Conservation (phyloP, 345 rosid genomes). For the Diplotaxis tenuifolia region DNA sequence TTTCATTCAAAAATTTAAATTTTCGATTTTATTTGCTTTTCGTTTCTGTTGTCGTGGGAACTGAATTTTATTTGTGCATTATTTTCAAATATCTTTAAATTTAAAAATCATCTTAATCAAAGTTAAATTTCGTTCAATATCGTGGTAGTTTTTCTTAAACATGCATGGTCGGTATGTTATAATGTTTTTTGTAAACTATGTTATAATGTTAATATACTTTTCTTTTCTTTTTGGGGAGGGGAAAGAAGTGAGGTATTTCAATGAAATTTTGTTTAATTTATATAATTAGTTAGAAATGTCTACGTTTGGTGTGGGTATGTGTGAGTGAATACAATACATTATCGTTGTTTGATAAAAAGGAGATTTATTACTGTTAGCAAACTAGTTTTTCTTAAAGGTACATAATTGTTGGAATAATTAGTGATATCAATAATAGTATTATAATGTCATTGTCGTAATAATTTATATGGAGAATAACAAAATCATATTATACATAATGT, state of each 20-base stretch:
- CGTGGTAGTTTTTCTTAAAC: background rate
- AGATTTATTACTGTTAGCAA: conserved; percentile 24
- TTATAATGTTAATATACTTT: background rate
- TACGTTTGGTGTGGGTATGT: background rate
- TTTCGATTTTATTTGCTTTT: background rate
- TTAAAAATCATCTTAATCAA: background rate
- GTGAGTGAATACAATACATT: background rate
- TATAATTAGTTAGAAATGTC: background rate
- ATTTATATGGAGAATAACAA: conserved; percentile 29
- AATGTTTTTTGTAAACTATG: too few relatives aligned
- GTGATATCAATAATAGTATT: conserved; percentile 24
- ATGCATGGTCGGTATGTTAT: background rate
- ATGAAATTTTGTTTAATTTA: background rate
- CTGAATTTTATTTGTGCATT: background rate
- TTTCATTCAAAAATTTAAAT: background rate
- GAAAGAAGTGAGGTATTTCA: background rate
- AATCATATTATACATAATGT: conserved; percentile 20
- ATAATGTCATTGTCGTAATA: conserved; percentile 31
- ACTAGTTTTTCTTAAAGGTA: too few relatives aligned
- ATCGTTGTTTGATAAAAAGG: background rate
- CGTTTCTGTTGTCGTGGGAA: background rate
- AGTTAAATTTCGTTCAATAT: background rate
- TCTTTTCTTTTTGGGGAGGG: background rate
- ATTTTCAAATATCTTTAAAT: background rate
- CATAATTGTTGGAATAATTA: conserved; percentile 8